A percentile compares a stretch with the other conserved stretches of the same genome.
Conservation (phyloP, 257 asterid genomes). For the Plantago major region DNA sequence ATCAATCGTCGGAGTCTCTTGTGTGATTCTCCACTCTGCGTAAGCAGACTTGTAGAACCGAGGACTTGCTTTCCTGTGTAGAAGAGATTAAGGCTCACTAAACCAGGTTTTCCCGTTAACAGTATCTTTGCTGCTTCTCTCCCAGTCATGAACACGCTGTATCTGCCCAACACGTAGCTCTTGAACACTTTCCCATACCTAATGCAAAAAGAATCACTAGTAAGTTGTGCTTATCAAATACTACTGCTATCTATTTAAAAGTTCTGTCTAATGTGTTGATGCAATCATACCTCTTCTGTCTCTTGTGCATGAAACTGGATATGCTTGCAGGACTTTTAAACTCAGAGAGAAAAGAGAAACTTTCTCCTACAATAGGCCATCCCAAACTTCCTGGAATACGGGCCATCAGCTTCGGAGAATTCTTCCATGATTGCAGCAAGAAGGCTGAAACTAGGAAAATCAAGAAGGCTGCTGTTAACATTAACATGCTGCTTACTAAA, state of each 20-base stretch:
- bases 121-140: conserved; percentile 72
- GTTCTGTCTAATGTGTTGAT: background rate
- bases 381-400: conserved; percentile 73
- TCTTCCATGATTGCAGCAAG: conserved; percentile 38
- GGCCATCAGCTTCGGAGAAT: conserved; percentile 54
- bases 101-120: conserved; percentile 80
- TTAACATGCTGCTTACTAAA: conserved; percentile 24
- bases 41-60: conserved; percentile 79
- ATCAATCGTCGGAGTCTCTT: conserved; percentile 62
- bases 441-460: conserved; percentile 29
- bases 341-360: conserved; percentile 56
- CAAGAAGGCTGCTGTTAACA: conserved; percentile 26
- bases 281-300: conserved; percentile 53
- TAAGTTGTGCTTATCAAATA: background rate
- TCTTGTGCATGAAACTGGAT: conserved; percentile 65
- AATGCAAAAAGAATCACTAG: background rate
- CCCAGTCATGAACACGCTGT: conserved; percentile 73
- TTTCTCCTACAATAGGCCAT: conserved; percentile 86
- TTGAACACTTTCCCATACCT: conserved; percentile 94
- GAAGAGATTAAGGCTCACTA: conserved; percentile 73
- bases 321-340: conserved; percentile 68
- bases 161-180: conserved; percentile 71
- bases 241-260: background rate
- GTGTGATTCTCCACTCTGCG: conserved; percentile 77
- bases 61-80: conserved; percentile 84